These are phyloP conservation scores for Daldinia eschscholtzii DNA, from an alignment of 2,329 filamentous ascomycete species.

Conservation along the genomic window DNA sequence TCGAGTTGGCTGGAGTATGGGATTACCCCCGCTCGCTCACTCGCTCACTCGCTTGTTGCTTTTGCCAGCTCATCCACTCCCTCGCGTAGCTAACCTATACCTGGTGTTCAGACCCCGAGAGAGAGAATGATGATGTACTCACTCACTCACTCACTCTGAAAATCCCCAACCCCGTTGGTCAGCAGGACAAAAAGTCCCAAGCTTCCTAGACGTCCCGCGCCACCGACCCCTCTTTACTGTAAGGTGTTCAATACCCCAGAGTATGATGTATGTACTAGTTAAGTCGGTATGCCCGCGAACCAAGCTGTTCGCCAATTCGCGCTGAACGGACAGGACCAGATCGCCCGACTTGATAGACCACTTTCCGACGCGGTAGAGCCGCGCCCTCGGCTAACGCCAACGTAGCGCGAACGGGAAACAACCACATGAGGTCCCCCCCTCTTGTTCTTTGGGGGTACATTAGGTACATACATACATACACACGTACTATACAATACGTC, in stretches of 20 bases:
- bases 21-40: not conserved
- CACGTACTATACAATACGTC: too few relatives aligned
- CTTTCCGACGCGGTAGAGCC: slow-evolving; percentile 23
- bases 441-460: too few relatives aligned
- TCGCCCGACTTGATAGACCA: slow-evolving; percentile 18
- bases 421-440: not conserved
- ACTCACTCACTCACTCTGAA: slow-evolving; percentile 9
- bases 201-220: slow-evolving; percentile 9
- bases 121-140: not conserved
- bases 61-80: slow-evolving; percentile 1
- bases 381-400: not conserved
- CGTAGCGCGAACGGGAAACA: not conserved
- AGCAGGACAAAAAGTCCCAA: slow-evolving; percentile 12
- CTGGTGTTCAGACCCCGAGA: not conserved
- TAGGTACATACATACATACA: too few relatives aligned
- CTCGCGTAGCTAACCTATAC: slow-evolving; percentile 4
- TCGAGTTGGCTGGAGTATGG: not conserved
- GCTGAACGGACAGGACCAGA: slow-evolving; percentile 11
- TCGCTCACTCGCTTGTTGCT: not conserved
- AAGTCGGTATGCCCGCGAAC: too few relatives aligned
- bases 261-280: not conserved
- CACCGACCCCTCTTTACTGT: slow-evolving; percentile 9
- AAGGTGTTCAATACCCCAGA: slow-evolving; percentile 20
- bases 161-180: slow-evolving; percentile 10
- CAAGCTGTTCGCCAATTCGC: not conserved